Base-by-base conservation (phyloP, 192 early-diverging fungal species). In the Coemansia sp. region DNA sequence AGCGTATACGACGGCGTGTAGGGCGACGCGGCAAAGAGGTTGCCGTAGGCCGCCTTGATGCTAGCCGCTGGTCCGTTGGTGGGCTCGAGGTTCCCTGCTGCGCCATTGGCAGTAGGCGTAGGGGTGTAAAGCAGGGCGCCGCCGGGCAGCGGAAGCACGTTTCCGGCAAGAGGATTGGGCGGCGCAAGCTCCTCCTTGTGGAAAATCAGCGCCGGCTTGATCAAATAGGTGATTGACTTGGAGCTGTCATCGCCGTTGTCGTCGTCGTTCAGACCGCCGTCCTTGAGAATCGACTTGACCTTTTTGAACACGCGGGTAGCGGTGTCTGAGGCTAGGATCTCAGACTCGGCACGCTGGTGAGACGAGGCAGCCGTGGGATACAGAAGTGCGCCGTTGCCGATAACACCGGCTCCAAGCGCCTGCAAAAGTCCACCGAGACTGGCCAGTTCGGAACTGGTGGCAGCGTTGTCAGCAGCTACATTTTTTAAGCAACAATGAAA, bases 151-250 rank as follows among this genome's bases (percentile, higher is more conserved):
- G 75, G 75, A 22, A 78, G 54, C 30, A 72, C 75, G 59, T 77
- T 77, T 35, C 75, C 75, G 6, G 62, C 75, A 4, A 77, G 60
- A 0, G 69, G 69, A 54, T 78, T 78, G 20, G 75, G 69, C n/a
- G 74, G 74, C 55, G 75, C 65, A 16, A 78, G 58, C 62, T 72
- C 75, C 35, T 78, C 75, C 59, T 72, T 71, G 69, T 78, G 75
- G 75, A 71, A 78, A 42, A 78, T 72, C 69, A 78, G 53, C 1
- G 75, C 75, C 0, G 75, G 75, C 69, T 78, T 78, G 66, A 72
- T 45, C 49, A 78, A 42, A 35, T 78, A 78, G 32, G 69, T 78
- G 18, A 78, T 51, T 0, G 75, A 72, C 50, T 66, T 65, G 36
- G 66, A 65, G 47, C 55, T 56, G 32, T 71, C 70, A 24, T 78